Conservation (phyloP, 805 yeast species). For the Myxozyma lipomycoides region DNA sequence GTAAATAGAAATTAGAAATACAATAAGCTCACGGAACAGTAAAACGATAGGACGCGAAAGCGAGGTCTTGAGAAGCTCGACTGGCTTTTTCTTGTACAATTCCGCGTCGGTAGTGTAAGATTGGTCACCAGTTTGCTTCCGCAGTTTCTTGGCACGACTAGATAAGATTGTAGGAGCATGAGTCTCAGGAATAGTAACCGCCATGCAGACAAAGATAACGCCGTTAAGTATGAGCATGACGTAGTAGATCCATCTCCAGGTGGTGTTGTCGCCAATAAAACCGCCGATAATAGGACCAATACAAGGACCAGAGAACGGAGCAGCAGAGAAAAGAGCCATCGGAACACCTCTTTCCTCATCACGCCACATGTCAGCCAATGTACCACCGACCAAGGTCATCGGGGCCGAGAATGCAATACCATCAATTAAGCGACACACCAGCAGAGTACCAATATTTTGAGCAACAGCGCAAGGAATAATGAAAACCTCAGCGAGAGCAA, state of each 20-base stretch:
- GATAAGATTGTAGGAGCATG: conserved; percentile 52
- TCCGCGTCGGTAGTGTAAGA: conserved; percentile 57
- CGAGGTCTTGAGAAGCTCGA: conserved; percentile 63
- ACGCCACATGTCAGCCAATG: conserved; percentile 65
- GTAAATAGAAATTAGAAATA: conserved; percentile 51
- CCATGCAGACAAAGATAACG: conserved; percentile 48
- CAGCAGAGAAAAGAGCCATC: conserved; percentile 59
- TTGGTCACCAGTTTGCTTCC: conserved; percentile 51
- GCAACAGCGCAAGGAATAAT: conserved; percentile 56
- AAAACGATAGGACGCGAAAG: conserved; percentile 73
- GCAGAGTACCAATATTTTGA: conserved; percentile 56
- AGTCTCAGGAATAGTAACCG: conserved; percentile 57
- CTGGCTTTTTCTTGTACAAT: conserved; percentile 63
- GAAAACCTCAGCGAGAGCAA: conserved; percentile 46
- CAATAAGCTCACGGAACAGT: conserved; percentile 44
- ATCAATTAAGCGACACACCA: conserved; percentile 61
- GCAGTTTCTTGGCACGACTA: conserved; percentile 49
- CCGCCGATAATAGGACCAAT: conserved; percentile 64
- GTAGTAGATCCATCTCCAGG: conserved; percentile 72
- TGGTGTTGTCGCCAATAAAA: conserved; percentile 54
- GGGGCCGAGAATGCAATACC: conserved; percentile 76
- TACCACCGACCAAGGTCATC: conserved; percentile 72
- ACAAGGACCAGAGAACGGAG: conserved; percentile 56
- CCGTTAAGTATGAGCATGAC: conserved; percentile 62
- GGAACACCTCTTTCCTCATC: conserved; percentile 63